Conservation (phyloP, 805 yeast species). For the Schwanniomyces vanrijiae region DNA sequence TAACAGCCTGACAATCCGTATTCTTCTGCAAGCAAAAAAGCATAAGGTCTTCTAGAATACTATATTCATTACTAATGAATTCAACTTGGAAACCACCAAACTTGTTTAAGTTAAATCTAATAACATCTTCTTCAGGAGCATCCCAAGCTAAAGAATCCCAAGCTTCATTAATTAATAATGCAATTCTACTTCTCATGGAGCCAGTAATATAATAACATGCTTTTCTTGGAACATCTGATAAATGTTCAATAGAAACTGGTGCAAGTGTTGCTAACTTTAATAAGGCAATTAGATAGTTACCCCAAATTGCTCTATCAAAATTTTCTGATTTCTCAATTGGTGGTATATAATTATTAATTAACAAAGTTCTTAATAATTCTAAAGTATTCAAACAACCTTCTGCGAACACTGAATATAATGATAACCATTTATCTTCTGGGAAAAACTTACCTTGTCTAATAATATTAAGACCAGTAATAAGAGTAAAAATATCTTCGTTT, state of each 20-base stretch:
- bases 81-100: conserved; percentile 74
- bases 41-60: conserved; percentile 63
- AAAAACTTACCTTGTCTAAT: conserved; percentile 56
- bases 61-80: conserved; percentile 55
- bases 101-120: conserved; percentile 57
- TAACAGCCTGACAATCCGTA: conserved; percentile 55
- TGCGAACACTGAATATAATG: conserved; percentile 56
- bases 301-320: conserved; percentile 68
- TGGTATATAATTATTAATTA: conserved; percentile 55
- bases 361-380: conserved; percentile 51
- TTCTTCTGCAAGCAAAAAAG: conserved; percentile 70
- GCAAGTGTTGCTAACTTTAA: conserved; percentile 62
- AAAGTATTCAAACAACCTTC: conserved; percentile 57
- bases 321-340: conserved; percentile 46
- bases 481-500: conserved; percentile 41
- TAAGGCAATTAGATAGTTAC: conserved; percentile 57
- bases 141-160: conserved; percentile 79
- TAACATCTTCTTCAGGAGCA: conserved; percentile 51
- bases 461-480: conserved; percentile 51
- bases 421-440: conserved; percentile 74
- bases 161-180: conserved; percentile 52
- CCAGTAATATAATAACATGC: conserved; percentile 67
- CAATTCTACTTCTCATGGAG: conserved; percentile 59
- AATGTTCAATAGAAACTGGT: conserved; percentile 66
- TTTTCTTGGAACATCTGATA: conserved; percentile 70